Evolutionary conservation across 163 green algal genomes (phyloP), one percentile per base, ranked within the genome.

Genomic region (Scenedesmus sp.): DNA sequence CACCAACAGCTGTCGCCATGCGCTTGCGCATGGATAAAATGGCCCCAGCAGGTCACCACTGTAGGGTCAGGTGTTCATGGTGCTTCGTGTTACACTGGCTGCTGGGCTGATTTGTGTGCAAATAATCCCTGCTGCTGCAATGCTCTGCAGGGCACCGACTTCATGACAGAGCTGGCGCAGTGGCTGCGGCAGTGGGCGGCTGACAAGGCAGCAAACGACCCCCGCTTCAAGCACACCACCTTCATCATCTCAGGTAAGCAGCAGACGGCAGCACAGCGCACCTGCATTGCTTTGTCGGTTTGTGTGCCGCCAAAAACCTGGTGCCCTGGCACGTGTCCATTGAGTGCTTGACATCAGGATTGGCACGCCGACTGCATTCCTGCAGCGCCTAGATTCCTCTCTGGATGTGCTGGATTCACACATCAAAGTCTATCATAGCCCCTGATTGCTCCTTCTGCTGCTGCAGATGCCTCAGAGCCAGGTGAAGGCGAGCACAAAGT

Each of bases 91-190:
- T 46, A 46, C 34, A 46, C 34, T 46, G 34, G 34, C 34, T 46
- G 34, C 34, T 46, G 34, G 34, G 34, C 34, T 46, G 34, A 46
- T 46, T 46, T 46, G 34, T 46, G 34, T 46, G 34, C 34, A 46
- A 46, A 46, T 46, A 46, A 7, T 81, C 4, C 12, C 4, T 82
- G 85, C 23, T 83, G 74, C 74, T 83, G 15, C 77, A 0, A 46
- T 46, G 34, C 34, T 46, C 52, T 70, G 74, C 82, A 94, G 90
- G 93, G 98, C 57, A 99, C 98, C 7, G 95, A 96, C 81, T 99
- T 99, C 96, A 99, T 99, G 97, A 89, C 95, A 90, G 89, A 92
- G 59, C 89, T 96, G 56, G 88, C 15, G 16, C 18, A n/a, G 46
- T 93, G 86, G 73, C 91, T 93, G 52, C 86, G 81, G 62, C 64